Evolutionary conservation across 768 basidiomycete genomes (phyloP).

Genomic region (Hebeloma cylindrosporum): DNA sequence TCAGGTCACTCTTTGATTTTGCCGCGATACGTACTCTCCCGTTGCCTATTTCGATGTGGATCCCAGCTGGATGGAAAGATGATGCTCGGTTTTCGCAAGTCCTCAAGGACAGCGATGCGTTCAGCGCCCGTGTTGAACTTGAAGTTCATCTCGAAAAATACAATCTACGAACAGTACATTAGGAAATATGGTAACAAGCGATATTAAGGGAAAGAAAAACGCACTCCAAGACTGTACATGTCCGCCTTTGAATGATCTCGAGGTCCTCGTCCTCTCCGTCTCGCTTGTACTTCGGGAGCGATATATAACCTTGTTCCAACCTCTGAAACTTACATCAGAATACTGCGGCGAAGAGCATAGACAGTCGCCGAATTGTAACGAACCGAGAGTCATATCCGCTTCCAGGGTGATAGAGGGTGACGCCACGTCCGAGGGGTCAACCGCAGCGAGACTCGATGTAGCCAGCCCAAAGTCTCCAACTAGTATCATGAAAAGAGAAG

Average conservation of each 20-base stretch:
- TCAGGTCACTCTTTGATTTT: background rate
- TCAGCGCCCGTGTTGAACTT: conserved; percentile 79
- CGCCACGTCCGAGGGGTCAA: conserved; percentile 70
- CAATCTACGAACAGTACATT: conserved; percentile 55
- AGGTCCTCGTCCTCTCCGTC: conserved; percentile 49
- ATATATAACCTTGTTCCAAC: conserved; percentile 92
- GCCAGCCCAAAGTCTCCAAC: conserved; percentile 95
- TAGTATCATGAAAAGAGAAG: conserved; percentile 32
- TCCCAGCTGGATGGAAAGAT: conserved; percentile 82
- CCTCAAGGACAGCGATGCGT: conserved; percentile 79
- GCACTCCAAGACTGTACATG: conserved; percentile 90
- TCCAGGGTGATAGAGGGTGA: conserved; percentile 46
- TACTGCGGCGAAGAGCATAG: background rate
- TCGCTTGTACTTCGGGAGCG: conserved; percentile 83
- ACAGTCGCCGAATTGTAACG: conserved; percentile 9
- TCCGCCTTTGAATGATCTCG: conserved; percentile 87
- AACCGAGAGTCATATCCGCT: conserved; percentile 76
- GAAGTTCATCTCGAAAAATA: conserved; percentile 98
- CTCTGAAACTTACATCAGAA: conserved; percentile 40
- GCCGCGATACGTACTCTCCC: conserved; percentile 47
- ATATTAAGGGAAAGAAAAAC: conserved; percentile 23
- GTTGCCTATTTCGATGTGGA: conserved; percentile 58
- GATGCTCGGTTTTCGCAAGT: conserved; percentile 69
- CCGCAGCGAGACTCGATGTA: conserved; percentile 75
- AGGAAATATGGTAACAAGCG: background rate